Evolutionary conservation across 495 filamentous ascomycete species (phyloP), one percentile per base, ranked within the genome.

Genomic region (Bacidia rubella): DNA sequence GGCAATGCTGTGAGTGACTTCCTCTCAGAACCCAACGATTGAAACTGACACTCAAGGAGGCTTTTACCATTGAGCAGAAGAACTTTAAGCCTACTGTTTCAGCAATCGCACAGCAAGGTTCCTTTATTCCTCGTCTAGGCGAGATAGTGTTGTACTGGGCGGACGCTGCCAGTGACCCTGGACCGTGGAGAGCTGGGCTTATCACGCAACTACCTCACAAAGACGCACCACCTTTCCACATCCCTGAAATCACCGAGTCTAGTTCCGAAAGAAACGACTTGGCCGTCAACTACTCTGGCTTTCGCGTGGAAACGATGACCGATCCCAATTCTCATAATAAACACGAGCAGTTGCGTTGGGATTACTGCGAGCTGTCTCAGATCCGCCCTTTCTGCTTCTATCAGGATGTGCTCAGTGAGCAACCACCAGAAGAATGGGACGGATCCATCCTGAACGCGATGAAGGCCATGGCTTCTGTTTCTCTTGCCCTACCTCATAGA

Each of bases 111-210:
- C 54, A 72, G 11, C 68, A 75, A 43, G 65, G 73, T 1, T 60
- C 72, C 0, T 83, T 73, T 53, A 57, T 78, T 3, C 78, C 79
- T 21, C 74, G 80, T 0, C 54, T 63, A 2, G 79, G 76, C 1
- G 80, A 83, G 52, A 54, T 79, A 3, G 80, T 82, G 1, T 69
- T 83, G 1, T 83, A 74, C 65, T 65, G 68, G 1, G 57, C 61
- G 3, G 9, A 22, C 7, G n/a, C 44, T 22, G 19, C 11, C 10
- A 24, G 12, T 40, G 49, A 44, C 9, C 5, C 24, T 9, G 3
- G 19, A 17, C n/a, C 24, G 3, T 50, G 47, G 47, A 50, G 38
- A 38, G 47, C 47, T n/a, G 47, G 47, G 9, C 19, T 50, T 17
- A 25, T 50, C 11, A 50, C 47, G 17, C 25, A 50, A 20, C 11